Conservation (phyloP, 495 filamentous ascomycete genomes). For the Apodospora peruviana region DNA sequence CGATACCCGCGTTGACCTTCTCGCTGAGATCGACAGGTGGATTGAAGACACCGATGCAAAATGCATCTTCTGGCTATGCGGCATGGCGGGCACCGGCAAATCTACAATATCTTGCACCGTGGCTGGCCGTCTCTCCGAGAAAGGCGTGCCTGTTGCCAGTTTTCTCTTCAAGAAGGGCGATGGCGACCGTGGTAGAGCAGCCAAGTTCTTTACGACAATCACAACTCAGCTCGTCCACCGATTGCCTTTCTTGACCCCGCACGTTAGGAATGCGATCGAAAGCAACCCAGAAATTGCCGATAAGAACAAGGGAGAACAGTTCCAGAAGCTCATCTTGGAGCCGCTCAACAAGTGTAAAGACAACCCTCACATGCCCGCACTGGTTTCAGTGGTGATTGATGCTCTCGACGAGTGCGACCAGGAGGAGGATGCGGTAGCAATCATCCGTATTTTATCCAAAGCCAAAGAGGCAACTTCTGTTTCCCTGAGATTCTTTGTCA, state of each 20-base stretch:
- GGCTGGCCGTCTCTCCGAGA: constrained; percentile 15
- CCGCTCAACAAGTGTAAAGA: constrained; percentile 21
- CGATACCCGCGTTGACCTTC: constrained; percentile 23
- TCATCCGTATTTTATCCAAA: constrained; percentile 32
- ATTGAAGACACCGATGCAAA: neutral
- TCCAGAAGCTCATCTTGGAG: constrained; percentile 41
- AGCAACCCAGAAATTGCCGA: constrained; percentile 26
- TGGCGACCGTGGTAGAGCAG: constrained; percentile 34
- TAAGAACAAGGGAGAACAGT: constrained; percentile 42
- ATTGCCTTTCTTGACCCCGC: constrained; percentile 20
- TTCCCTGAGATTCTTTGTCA: constrained; percentile 20
- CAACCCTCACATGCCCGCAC: neutral
- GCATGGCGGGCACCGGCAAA: constrained; percentile 44
- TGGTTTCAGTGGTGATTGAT: constrained; percentile 41
- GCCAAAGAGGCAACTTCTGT: constrained; percentile 6
- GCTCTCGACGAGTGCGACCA: constrained; percentile 49
- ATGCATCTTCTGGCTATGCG: constrained; percentile 21
- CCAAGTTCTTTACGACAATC: constrained; percentile 41
- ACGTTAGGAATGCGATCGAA: constrained; percentile 33
- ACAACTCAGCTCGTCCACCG: constrained; percentile 31
- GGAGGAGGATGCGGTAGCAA: constrained; percentile 30
- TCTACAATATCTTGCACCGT: constrained; percentile 40
- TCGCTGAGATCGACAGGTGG: constrained; percentile 14
- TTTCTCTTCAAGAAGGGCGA: constrained; percentile 52
- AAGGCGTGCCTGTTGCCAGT: constrained; percentile 25